These are phyloP conservation scores for Tricholoma matsutake DNA, from an alignment of 768 basidiomycete species.

Conservation along the genomic window DNA sequence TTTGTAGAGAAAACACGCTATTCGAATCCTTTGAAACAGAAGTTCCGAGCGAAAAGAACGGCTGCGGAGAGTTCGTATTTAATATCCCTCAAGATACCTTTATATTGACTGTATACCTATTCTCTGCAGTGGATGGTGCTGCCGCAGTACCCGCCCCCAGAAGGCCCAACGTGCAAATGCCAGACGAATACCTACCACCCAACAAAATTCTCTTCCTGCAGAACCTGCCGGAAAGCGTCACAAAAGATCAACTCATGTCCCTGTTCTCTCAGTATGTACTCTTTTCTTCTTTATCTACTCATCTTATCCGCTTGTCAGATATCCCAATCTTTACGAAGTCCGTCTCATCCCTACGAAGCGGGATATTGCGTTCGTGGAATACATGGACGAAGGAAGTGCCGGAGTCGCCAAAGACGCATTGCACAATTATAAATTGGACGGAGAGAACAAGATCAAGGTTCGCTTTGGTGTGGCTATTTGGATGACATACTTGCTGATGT, in stretches of 20 bases:
- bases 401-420: conserved; percentile 91
- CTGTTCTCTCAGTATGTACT: conserved; percentile 84
- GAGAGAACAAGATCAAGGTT: conserved; percentile 98
- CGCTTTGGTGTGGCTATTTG: conserved; percentile 8
- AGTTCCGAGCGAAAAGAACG: conserved; percentile 76
- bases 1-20: conserved; percentile 71
- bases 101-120: conserved; percentile 7
- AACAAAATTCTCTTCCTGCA: conserved; percentile 99
- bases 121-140: conserved; percentile 60
- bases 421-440: conserved; percentile 97
- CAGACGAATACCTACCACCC: conserved; percentile 98
- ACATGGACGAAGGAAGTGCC: conserved; percentile 87
- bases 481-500: conserved; percentile 3
- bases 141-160: conserved; percentile 64
- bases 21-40: conserved; percentile 87
- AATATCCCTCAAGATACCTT: background rate
- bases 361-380: conserved; percentile 99
- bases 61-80: conserved; percentile 68
- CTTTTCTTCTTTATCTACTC: background rate
- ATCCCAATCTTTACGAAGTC: conserved; percentile 94
- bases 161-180: conserved; percentile 91
- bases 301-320: conserved; percentile 43
- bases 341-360: conserved; percentile 97
- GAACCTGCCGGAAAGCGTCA: conserved; percentile 90
- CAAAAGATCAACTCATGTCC: conserved; percentile 86